Conservation (phyloP, 345 rosid species). For the Cardamine resedifolia region DNA sequence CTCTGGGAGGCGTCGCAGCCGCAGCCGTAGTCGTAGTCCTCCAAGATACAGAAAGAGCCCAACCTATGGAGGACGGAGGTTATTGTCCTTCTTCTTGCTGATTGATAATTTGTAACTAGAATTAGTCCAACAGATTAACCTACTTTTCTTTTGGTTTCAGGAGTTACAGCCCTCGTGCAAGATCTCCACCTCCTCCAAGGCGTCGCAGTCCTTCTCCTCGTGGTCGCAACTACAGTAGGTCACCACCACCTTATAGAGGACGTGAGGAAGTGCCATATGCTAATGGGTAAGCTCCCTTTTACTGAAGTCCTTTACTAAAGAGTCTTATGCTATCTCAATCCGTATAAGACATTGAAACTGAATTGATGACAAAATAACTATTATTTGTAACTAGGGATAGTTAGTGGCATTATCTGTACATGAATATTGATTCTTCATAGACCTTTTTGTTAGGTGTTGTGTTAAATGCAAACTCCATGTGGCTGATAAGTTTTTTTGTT, state of each 20-base stretch:
- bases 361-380: background rate
- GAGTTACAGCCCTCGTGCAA: conserved; percentile 90
- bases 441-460: background rate
- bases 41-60: conserved; percentile 86
- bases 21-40: conserved; percentile 79
- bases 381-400: background rate
- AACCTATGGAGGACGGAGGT: conserved; percentile 78
- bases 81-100: background rate
- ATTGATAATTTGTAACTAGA: background rate
- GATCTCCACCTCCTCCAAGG: conserved; percentile 65
- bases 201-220: conserved; percentile 85
- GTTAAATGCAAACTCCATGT: background rate
- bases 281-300: conserved; percentile 63
- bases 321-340: background rate
- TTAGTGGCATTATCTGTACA: background rate
- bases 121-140: too few relatives aligned
- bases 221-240: conserved; percentile 86
- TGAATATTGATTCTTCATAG: background rate
- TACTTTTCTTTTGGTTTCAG: conserved; percentile 39
- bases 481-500: background rate
- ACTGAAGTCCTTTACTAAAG: background rate
- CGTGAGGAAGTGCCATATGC: conserved; percentile 85
- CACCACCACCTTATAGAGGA: conserved; percentile 81
- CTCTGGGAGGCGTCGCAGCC: conserved; percentile 56
- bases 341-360: background rate